A percentile compares a stretch with the other conserved stretches of the same genome.
phyloP scores from a whole-genome alignment of 352 stramenopile species.

The Pythium oligandrum region DNA sequence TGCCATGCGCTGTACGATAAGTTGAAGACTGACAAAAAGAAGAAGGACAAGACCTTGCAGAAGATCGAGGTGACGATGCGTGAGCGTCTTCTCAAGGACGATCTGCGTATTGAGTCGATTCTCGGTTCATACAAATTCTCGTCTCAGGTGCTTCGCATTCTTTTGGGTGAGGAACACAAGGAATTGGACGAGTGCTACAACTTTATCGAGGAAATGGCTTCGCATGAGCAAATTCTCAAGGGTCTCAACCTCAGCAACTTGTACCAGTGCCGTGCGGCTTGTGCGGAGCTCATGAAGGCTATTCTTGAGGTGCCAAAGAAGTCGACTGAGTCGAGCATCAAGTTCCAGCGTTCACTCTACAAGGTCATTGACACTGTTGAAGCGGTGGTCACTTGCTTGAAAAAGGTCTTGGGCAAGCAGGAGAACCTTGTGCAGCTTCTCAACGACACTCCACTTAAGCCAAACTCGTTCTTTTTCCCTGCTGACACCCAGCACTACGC shows the following conservation, averaged over 20 bases:
- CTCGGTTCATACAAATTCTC: constrained; percentile 88
- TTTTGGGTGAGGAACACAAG: constrained; percentile 81
- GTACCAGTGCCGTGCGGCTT: constrained; percentile 61
- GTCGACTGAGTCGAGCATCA: constrained; percentile 75
- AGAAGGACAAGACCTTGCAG: constrained; percentile 83
- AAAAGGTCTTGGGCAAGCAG: constrained; percentile 81
- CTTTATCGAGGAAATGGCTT: constrained; percentile 83
- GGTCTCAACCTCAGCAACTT: constrained; percentile 78
- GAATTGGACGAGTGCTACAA: constrained; percentile 81
- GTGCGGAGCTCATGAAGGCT: constrained; percentile 82
- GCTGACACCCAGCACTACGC: constrained; percentile 80
- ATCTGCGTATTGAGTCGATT: constrained; percentile 77
- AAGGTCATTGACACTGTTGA: constrained; percentile 83
- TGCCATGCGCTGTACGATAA: constrained; percentile 79
- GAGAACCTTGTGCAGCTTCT: constrained; percentile 81
- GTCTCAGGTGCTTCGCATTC: constrained; percentile 70
- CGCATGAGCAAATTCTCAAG: constrained; percentile 69
- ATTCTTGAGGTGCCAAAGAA: constrained; percentile 81
- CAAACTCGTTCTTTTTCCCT: constrained; percentile 87
- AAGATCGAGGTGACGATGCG: constrained; percentile 86
- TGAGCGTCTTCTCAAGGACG: constrained; percentile 81
- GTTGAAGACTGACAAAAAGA: constrained; percentile 84
- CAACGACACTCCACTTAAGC: constrained; percentile 81
- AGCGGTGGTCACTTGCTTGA: constrained; percentile 76
- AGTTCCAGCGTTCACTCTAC: constrained; percentile 84